Evolutionary conservation across 2,329 filamentous ascomycete genomes (phyloP).

Genomic region (Sclerotinia borealis): DNA sequence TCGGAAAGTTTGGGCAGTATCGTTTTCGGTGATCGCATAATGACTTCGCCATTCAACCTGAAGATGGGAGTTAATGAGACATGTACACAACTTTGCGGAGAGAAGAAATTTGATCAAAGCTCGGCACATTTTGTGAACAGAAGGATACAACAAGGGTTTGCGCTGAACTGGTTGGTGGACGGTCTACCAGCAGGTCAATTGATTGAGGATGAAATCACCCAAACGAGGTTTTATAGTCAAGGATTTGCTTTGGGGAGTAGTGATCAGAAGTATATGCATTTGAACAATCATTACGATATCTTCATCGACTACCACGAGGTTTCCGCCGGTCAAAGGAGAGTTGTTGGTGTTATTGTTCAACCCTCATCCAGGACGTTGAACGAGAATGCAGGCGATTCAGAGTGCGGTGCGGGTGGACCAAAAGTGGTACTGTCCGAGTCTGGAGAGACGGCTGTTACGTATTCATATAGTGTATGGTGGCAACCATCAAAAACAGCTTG

Average conservation of each 20-base stretch:
- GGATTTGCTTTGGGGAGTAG: constrained; percentile 76
- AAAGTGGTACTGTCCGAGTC: constrained; percentile 58
- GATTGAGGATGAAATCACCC: constrained; percentile 68
- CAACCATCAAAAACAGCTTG: constrained; percentile 76
- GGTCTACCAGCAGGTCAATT: constrained; percentile 85
- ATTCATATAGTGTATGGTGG: constrained; percentile 94
- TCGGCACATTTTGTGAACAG: constrained; percentile 75
- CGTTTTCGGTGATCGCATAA: constrained; percentile 93
- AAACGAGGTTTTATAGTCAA: constrained; percentile 79
- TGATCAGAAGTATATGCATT: constrained; percentile 48
- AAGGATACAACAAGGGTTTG: constrained; percentile 79
- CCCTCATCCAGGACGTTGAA: constrained; percentile 63
- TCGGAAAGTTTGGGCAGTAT: constrained; percentile 93
- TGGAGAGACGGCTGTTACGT: constrained; percentile 63
- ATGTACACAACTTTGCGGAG: constrained; percentile 73
- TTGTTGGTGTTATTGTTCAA: constrained; percentile 87
- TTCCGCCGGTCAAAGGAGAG: constrained; percentile 64
- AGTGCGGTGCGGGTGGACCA: constrained; percentile 52
- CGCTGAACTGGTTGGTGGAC: constrained; percentile 93
- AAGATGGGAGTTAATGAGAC: constrained; percentile 81
- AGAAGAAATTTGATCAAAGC: constrained; percentile 57
- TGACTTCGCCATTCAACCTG: constrained; percentile 89
- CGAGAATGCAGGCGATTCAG: constrained; percentile 43
- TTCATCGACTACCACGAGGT: constrained; percentile 86
- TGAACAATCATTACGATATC: constrained; percentile 98